Evolutionary conservation across 345 rosid species (phyloP), one percentile per base, ranked within the genome.

Genomic region (Lepidium sativum): DNA sequence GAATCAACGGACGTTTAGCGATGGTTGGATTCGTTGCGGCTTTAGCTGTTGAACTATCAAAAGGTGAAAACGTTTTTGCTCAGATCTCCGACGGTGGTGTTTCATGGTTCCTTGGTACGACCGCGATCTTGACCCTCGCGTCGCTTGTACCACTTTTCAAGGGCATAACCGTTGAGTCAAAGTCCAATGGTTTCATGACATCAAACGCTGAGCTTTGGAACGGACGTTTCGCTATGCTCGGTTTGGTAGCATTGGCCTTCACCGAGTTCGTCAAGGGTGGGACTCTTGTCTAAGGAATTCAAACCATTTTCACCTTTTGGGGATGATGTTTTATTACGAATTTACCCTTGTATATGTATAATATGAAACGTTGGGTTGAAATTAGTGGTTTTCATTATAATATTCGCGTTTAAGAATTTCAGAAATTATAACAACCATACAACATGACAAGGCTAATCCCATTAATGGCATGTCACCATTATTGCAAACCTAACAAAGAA

Each of bases 131-230:
- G 13, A 80, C 96, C 1, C 53, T 80, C 0, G 96, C 95, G 3
- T 86, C 96, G 2, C 58, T 92, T 43, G 65, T 88, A 4, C 96
- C 92, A 0, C 27, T 88, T 18, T 79, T 78, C 48, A 70, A 63
- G 60, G 96, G 98, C 0, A 83, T 88, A 1, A 72, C 80, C 2
- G 92, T 1, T 0, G 95, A 86, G 79, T 80, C 92, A 0, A 73
- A 77, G 41, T 80, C 95, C 2, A 64, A 75, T 0, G 95, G 85
- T 39, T 0, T 89, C 2, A 85, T 85, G 96, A 92, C 91, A 0
- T 87, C 96, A 9, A 80, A 88, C 47, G 95, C 96, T 2, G 95
- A 92, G 80, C 53, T 85, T 6, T 81, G 87, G 96, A 92, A 88
- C 35, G 98, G 96, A 0, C 86, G 95, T 39, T 59, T 92, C 0